Percentiles rank a stretch among this genome's conserved stretches.
These are phyloP conservation scores for Colletotrichum scovillei DNA, from an alignment of 2,329 filamentous ascomycete species.

Conservation along the genomic window DNA sequence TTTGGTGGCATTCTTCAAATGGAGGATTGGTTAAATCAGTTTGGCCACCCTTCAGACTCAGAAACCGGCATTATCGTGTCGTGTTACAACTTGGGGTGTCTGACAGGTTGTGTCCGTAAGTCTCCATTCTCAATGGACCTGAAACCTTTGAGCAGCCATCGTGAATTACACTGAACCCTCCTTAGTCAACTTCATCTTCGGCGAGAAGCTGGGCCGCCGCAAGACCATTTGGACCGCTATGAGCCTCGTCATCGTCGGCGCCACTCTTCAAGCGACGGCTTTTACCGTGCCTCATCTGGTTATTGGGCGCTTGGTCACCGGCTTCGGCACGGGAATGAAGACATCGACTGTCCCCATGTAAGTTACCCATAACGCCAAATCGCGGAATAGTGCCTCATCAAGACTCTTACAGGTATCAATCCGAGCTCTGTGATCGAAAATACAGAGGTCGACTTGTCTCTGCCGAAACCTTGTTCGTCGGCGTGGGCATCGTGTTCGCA, in stretches of 20 bases:
- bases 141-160: no score
- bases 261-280: constrained; percentile 47
- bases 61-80: constrained; percentile 45
- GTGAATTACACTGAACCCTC: neutral
- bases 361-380: neutral
- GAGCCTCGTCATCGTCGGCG: constrained; percentile 46
- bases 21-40: constrained; percentile 50
- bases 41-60: constrained; percentile 41
- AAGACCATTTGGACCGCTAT: constrained; percentile 47
- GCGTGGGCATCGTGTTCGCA: constrained; percentile 53
- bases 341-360: constrained; percentile 50
- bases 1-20: constrained; percentile 60
- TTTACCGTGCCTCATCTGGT: constrained; percentile 54
- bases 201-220: constrained; percentile 47
- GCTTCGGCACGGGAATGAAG: constrained; percentile 50
- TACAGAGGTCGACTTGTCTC: constrained; percentile 55
- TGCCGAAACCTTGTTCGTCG: constrained; percentile 51
- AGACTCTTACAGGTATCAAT: constrained; percentile 47
- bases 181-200: constrained; percentile 41
- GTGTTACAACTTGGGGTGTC: constrained; percentile 54
- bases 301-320: constrained; percentile 53
- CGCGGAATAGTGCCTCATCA: neutral
- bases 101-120: constrained; percentile 49
- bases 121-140: accelerated
- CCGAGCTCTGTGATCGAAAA: constrained; percentile 55